Base-by-base conservation (phyloP, 2,329 filamentous ascomycete species). In the Hypoxylon sp. region DNA sequence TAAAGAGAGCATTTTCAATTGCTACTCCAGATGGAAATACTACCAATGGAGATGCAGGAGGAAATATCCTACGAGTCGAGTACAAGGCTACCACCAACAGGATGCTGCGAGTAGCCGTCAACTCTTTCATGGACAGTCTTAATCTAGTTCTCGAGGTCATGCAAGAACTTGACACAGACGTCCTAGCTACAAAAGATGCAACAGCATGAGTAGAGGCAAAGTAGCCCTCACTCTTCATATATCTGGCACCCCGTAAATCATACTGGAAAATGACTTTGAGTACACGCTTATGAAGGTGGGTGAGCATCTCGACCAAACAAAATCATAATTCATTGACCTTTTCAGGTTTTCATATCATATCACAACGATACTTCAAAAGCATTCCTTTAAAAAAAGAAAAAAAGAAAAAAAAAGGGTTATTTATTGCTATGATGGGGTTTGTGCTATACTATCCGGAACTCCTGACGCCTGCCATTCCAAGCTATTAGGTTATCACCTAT, bases 41-140 rank as follows among this genome's bases (percentile, higher is more conserved):
- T 22, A 55, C 71, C 59, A 68, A 76, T 25, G 68, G 73, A 27
- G 65, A 72, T 25, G 65, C 72, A 30, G 77, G 78, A 44, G 75
- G 79, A 17, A 81, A 77, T 22, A 81, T 95, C 3, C 84, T 98
- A 54, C 85, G 87, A 67, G 91, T 93, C 8, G 87, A 91, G 67
- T 98, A 98, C 82, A 88, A 86, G 61, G 96, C 96, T 1, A 94
- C 94, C 0, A 98, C 96, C 20, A 97, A 98, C 79, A 91, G 96
- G 73, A 98, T 98, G 95, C 86, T 99, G 64, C 91, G 96, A 49
- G 96, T 99, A 2, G 93, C 95, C 2, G 95, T 98, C 63, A 98
- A 98, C 82, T 94, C 94, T 8, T 98, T 98, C 81, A 94, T 98
- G 86, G 95, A 98, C 76, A 97, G 92, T 74, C 80, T 98, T 62